Conservation (phyloP, 1,284 basidiomycete species). For the Apiotrichum montevideense region DNA sequence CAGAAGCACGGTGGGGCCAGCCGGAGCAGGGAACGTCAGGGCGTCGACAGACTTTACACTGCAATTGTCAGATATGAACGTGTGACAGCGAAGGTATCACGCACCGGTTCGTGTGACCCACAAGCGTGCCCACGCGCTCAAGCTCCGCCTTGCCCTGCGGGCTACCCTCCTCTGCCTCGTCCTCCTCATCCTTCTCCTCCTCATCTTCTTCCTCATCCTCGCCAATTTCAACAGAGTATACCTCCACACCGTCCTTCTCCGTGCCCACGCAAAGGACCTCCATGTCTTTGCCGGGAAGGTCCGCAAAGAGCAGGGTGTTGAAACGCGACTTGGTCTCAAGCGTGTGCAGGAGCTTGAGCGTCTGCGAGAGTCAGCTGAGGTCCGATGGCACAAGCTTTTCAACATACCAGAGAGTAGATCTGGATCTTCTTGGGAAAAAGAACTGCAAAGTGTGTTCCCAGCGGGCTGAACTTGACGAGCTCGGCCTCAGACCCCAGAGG, state of each 20-base stretch:
- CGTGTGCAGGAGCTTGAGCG: conserved; percentile 64
- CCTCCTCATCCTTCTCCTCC: conserved; percentile 22
- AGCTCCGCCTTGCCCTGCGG: conserved; percentile 26
- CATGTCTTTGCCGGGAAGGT: conserved; percentile 49
- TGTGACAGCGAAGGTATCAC: conserved; percentile 18
- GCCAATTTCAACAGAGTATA: conserved; percentile 54
- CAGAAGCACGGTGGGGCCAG: conserved; percentile 55
- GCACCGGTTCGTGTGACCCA: conserved; percentile 40
- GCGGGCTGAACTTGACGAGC: conserved; percentile 71
- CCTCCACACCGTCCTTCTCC: conserved; percentile 74
- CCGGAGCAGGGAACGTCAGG: conserved; percentile 26
- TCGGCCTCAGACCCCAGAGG: conserved; percentile 86
- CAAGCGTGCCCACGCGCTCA: conserved; percentile 32
- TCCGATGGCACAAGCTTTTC: neutral
- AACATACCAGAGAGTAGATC: conserved; percentile 31
- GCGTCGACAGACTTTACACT: conserved; percentile 44
- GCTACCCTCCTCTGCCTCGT: conserved; percentile 23
- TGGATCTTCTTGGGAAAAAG: conserved; percentile 63
- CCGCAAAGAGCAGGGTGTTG: conserved; percentile 69
- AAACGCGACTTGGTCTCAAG: conserved; percentile 69
- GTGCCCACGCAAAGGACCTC: conserved; percentile 67
- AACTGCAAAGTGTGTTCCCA: conserved; percentile 70
- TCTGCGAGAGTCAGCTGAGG: conserved; percentile 46
- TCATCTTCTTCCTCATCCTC: conserved; percentile 23
- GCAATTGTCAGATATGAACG: neutral